Base-by-base conservation (phyloP, 257 asterid genomes). In the Solanum piurae region DNA sequence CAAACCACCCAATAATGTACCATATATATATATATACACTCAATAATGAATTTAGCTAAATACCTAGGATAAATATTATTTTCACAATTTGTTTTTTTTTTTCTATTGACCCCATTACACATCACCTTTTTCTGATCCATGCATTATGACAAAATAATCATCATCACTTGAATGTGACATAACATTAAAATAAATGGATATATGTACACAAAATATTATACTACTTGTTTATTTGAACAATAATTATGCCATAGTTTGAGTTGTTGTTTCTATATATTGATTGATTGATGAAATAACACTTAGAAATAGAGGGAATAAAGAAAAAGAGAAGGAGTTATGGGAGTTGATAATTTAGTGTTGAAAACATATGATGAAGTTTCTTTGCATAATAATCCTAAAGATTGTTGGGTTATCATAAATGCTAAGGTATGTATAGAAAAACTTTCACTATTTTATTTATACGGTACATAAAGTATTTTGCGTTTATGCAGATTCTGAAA, bases 321-420 rank as follows among this genome's bases (percentile, higher is more conserved):
- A 46, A n/a, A 7, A 27, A 7, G 62, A 33, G 46, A 34, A 64
- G 12, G 62, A 34, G 69, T 5, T 36, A 94, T 93, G 96, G 96
- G 89, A 33, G 84, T 77, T 75, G 91, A 89, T 86, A 80, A 82
- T 79, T 86, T 90, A 87, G 60, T 84, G 2, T 87, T 89, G 77
- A 71, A 37, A 85, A 88, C 91, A 38, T 91, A 88, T 89, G 86
- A 91, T 49, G 92, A 93, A 21, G 94, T 95, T 87, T 93, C 95
- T 21, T 89, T 93, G 73, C 98, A 95, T 88, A 94, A 91, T 90
- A 89, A 88, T 40, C 55, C 87, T 23, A 88, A 90, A 52, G 96
- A 95, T 87, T 94, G 98, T 29, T 94, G 98, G 97, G 87, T 95
- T 49, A 90, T 95, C 90, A 91, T 95, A 40, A 92, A 94, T 87